Conservation (phyloP, 768 basidiomycete genomes). For the Pleurotus tuoliensis region DNA sequence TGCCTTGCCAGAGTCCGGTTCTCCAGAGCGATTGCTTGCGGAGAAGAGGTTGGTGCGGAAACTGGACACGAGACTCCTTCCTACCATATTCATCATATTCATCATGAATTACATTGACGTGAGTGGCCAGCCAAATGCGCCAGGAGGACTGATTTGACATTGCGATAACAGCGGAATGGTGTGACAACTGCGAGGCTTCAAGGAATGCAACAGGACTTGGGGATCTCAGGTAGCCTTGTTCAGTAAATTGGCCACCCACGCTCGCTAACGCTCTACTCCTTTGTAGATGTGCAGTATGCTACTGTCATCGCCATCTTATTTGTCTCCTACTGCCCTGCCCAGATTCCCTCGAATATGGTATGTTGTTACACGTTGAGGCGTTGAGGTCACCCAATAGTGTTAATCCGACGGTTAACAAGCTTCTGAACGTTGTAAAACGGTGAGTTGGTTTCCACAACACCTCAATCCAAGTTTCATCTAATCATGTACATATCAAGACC, state of each 20-base stretch:
- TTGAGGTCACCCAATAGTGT: not conserved
- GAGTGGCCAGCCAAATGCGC: constrained; percentile 10
- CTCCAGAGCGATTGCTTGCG: constrained; percentile 28
- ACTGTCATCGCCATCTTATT: constrained; percentile 51
- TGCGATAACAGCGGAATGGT: constrained; percentile 35
- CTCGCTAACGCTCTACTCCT: no score
- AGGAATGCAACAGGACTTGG: constrained; percentile 45
- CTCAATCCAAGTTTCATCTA: not conserved
- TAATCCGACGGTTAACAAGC: constrained; percentile 22
- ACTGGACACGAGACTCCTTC: constrained; percentile 53
- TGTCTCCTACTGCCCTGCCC: constrained; percentile 59
- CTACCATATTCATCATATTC: constrained; percentile 54
- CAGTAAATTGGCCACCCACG: not conserved
- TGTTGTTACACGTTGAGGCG: constrained; percentile 7
- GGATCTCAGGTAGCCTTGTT: constrained; percentile 33
- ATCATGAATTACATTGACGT: constrained; percentile 73
- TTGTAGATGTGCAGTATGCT: constrained; percentile 40
- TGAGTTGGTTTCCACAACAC: constrained; percentile 16
- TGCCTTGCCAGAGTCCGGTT: constrained; percentile 16
- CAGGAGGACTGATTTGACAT: not conserved
- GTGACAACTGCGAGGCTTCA: constrained; percentile 48
- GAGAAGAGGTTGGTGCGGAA: constrained; percentile 48
- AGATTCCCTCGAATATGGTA: constrained; percentile 68
- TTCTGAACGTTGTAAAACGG: constrained; percentile 53
- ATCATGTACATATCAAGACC: constrained; percentile 34